Conservation (phyloP, 1,284 basidiomycete genomes). For the Tylopilus sp. region DNA sequence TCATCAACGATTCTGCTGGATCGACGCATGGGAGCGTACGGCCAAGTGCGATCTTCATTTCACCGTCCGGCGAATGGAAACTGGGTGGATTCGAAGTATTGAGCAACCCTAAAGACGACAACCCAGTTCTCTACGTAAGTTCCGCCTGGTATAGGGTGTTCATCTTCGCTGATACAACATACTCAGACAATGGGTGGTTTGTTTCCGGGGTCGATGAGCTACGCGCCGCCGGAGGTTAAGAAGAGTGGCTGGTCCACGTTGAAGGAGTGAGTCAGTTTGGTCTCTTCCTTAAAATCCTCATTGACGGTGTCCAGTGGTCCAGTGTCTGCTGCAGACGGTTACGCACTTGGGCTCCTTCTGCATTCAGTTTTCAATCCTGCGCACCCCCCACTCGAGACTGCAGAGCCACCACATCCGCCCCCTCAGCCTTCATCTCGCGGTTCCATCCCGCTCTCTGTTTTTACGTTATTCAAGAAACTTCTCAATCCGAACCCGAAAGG, state of each 20-base stretch:
- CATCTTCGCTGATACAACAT: slow-evolving; percentile 9
- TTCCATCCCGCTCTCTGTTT: slow-evolving; percentile 81
- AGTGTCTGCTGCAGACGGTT: slow-evolving; percentile 82
- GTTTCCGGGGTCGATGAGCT: slow-evolving; percentile 68
- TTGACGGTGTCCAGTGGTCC: slow-evolving; percentile 64
- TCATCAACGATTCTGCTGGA: slow-evolving; percentile 88
- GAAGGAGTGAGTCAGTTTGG: slow-evolving; percentile 34
- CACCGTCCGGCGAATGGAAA: slow-evolving; percentile 96
- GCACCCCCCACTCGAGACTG: slow-evolving; percentile 75
- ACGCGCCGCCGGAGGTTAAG: slow-evolving; percentile 90
- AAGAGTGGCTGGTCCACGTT: slow-evolving; percentile 71
- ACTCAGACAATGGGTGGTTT: slow-evolving; percentile 78
- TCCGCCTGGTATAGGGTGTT: slow-evolving; percentile 10
- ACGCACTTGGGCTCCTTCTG: slow-evolving; percentile 88
- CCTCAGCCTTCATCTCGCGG: slow-evolving; percentile 82
- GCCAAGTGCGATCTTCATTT: slow-evolving; percentile 87
- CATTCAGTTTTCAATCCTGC: slow-evolving; percentile 89
- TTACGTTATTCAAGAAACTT: slow-evolving; percentile 88
- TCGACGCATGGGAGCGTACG: slow-evolving; percentile 93
- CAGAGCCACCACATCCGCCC: slow-evolving; percentile 77
- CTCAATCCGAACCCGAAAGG: slow-evolving; percentile 89
- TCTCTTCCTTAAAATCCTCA: slow-evolving; percentile 12
- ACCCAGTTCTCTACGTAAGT: slow-evolving; percentile 78
- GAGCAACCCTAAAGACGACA: slow-evolving; percentile 83
- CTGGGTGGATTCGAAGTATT: slow-evolving; percentile 95